Evolutionary conservation across 2,329 filamentous ascomycete genomes (phyloP).

Genomic region (Aplosporella prunicola): DNA sequence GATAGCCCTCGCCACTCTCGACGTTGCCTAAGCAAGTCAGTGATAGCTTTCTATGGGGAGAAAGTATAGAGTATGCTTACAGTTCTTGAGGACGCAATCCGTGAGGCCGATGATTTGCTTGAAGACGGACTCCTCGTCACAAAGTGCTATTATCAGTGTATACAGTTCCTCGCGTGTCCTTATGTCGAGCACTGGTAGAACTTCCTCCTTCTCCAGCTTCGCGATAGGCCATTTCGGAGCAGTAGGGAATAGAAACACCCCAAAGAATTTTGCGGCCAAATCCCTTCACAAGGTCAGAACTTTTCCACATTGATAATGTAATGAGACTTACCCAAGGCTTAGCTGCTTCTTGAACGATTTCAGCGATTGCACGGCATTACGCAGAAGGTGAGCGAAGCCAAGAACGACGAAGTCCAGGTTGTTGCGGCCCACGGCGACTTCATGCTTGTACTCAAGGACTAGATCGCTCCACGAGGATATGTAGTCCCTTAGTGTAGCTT

Average conservation of each 20-base stretch:
- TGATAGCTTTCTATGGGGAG: too few relatives aligned
- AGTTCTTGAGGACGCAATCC: constrained; percentile 15
- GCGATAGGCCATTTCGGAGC: not conserved
- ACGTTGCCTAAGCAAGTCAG: not conserved
- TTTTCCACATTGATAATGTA: constrained; percentile 1
- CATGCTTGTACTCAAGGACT: constrained; percentile 24
- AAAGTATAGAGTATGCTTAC: constrained; percentile 1
- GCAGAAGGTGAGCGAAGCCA: constrained; percentile 33
- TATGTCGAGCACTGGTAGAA: constrained; percentile 26
- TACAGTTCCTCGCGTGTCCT: constrained; percentile 28
- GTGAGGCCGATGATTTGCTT: constrained; percentile 21
- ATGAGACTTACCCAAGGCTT: constrained; percentile 12
- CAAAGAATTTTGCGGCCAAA: constrained; percentile 18
- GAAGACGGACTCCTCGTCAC: constrained; percentile 21
- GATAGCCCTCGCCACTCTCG: too few relatives aligned
- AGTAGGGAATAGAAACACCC: constrained; percentile 26
- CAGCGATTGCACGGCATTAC: constrained; percentile 27
- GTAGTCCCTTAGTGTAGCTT: constrained; percentile 21
- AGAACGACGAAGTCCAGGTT: constrained; percentile 27
- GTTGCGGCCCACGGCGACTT: constrained; percentile 27
- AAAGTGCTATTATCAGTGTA: constrained; percentile 24
- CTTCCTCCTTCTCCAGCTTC: not conserved
- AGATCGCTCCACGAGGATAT: constrained; percentile 24
- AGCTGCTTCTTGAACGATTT: constrained; percentile 32
- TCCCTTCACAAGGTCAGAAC: constrained; percentile 19